Conservation (phyloP, 2,329 filamentous ascomycete genomes). For the Claviceps lovelessii region DNA sequence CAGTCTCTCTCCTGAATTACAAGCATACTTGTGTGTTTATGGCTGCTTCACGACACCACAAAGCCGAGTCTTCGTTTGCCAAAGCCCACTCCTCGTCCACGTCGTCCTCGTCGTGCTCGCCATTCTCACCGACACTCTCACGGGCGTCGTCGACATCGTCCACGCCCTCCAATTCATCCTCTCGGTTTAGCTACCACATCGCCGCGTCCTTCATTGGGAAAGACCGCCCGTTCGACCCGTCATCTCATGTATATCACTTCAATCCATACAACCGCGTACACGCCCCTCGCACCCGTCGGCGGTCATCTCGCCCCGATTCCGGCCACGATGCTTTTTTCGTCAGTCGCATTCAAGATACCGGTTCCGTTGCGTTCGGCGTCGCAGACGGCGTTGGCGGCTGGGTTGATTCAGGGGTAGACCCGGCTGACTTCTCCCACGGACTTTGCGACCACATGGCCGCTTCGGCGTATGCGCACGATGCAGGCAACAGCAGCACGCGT, state of each 20-base stretch:
- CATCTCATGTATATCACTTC: slow-evolving; percentile 59
- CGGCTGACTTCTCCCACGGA: slow-evolving; percentile 87
- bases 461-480: slow-evolving; percentile 46
- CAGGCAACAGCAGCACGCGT: slow-evolving; percentile 18
- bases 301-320: slow-evolving; percentile 48
- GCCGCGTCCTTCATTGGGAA: slow-evolving; percentile 66
- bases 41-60: not conserved
- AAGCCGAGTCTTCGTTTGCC: not conserved
- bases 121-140: slow-evolving; percentile 2
- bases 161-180: slow-evolving; percentile 12
- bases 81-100: slow-evolving; percentile 7
- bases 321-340: slow-evolving; percentile 97
- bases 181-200: slow-evolving; percentile 50
- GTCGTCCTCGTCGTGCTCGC: too few species aligned
- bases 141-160: slow-evolving; percentile 10
- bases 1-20: not conserved
- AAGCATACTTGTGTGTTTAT: not conserved
- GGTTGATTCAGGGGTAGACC: slow-evolving; percentile 83
- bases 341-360: slow-evolving; percentile 56
- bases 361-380: slow-evolving; percentile 69
- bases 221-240: slow-evolving; percentile 50
- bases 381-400: slow-evolving; percentile 94
- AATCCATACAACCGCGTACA: slow-evolving; percentile 48
- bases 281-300: slow-evolving; percentile 24
- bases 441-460: slow-evolving; percentile 88